These are phyloP conservation scores for Cryptococcus sp. DNA, from an alignment of 1,284 basidiomycete genomes.

Conservation along the genomic window DNA sequence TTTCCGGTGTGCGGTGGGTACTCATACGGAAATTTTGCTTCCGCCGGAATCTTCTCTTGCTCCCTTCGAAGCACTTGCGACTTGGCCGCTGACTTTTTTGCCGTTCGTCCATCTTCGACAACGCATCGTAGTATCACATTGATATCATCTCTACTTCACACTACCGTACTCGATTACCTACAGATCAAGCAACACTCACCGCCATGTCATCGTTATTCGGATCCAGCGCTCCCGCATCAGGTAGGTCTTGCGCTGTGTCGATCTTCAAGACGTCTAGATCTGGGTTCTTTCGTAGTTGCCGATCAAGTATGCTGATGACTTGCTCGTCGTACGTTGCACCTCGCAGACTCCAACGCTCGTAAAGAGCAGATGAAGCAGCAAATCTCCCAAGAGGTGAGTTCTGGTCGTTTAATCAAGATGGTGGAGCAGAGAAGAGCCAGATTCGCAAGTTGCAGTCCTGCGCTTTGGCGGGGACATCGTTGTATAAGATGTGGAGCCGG, in stretches of 20 bases:
- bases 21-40: slow-evolving; percentile 23
- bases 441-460: too few relatives aligned
- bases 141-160: neutral
- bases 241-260: neutral
- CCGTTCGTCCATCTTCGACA: neutral
- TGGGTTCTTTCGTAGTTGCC: too few relatives aligned
- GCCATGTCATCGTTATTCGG: slow-evolving; percentile 30
- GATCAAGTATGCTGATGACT: neutral
- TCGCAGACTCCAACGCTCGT: slow-evolving; percentile 44
- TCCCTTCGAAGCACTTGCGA: slow-evolving; percentile 2
- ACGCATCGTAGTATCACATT: neutral
- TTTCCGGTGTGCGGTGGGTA: neutral
- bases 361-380: slow-evolving; percentile 55
- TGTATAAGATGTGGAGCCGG: too few relatives aligned
- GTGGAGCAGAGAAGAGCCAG: neutral
- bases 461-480: too few relatives aligned
- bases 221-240: slow-evolving; percentile 11
- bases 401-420: neutral
- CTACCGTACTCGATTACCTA: neutral
- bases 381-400: slow-evolving; percentile 49
- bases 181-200: neutral
- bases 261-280: neutral
- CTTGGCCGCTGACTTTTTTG: slow-evolving; percentile 2
- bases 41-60: slow-evolving; percentile 13
- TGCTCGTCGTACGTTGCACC: neutral